These are phyloP conservation scores for Pulveroboletus sp. DNA, from an alignment of 768 basidiomycete species.

Conservation along the genomic window DNA sequence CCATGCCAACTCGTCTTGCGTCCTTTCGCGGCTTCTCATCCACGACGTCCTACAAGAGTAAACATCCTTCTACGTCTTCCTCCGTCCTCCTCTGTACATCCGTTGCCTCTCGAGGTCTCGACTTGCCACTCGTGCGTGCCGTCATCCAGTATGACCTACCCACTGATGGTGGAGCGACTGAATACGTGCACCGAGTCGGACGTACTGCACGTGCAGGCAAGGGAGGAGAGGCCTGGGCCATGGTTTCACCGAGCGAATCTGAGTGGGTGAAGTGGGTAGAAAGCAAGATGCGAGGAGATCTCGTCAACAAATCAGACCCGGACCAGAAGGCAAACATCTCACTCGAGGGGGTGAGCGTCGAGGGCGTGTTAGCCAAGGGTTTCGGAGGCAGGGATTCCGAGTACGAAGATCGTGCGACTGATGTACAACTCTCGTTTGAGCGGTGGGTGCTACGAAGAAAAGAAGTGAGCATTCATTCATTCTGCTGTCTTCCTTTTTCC, in stretches of 20 bases:
- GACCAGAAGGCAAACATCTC: slow-evolving; percentile 38
- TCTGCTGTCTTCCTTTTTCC: slow-evolving; percentile 1
- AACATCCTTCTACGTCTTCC: slow-evolving; percentile 34
- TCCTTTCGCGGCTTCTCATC: slow-evolving; percentile 81
- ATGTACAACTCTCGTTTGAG: slow-evolving; percentile 93
- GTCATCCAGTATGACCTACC: slow-evolving; percentile 97
- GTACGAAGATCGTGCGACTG: slow-evolving; percentile 86
- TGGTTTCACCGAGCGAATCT: slow-evolving; percentile 81
- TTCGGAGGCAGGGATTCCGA: slow-evolving; percentile 82
- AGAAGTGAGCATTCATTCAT: slow-evolving; percentile 46
- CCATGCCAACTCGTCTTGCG: slow-evolving; percentile 71
- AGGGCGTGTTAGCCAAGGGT: slow-evolving; percentile 69
- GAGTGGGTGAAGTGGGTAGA: slow-evolving; percentile 93
- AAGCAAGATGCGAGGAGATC: slow-evolving; percentile 64
- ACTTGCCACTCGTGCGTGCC: slow-evolving; percentile 88
- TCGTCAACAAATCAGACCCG: slow-evolving; percentile 22
- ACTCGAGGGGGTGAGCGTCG: slow-evolving; percentile 59
- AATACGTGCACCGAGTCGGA: slow-evolving; percentile 96
- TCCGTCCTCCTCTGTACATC: slow-evolving; percentile 92
- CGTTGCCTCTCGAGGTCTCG: slow-evolving; percentile 96
- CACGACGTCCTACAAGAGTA: slow-evolving; percentile 28
- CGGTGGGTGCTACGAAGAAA: slow-evolving; percentile 79
- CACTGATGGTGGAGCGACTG: slow-evolving; percentile 92
- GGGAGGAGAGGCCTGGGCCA: slow-evolving; percentile 93
- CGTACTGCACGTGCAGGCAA: slow-evolving; percentile 95